Percentiles rank a stretch among this genome's conserved stretches.
These are phyloP conservation scores for Colletotrichum musae DNA, from an alignment of 2,329 filamentous ascomycete species.

Conservation along the genomic window DNA sequence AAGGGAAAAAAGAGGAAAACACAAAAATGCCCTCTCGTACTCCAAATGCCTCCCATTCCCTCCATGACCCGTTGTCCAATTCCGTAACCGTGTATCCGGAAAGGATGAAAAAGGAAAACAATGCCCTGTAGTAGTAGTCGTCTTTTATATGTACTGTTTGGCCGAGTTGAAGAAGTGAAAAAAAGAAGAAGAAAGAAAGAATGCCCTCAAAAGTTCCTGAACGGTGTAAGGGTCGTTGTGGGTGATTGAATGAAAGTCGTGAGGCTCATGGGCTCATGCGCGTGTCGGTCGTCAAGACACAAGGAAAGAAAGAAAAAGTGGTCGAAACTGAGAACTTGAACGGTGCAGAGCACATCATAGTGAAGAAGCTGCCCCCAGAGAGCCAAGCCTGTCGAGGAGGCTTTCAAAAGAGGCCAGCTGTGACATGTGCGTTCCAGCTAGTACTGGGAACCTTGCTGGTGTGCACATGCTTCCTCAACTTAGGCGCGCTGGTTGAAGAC, in stretches of 20 bases:
- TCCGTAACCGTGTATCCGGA: conserved; percentile 37
- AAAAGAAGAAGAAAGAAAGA: conserved; percentile 14
- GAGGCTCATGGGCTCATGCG: conserved; percentile 3
- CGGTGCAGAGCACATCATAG: conserved; percentile 5
- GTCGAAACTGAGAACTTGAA: background rate
- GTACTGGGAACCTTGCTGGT: conserved; percentile 7
- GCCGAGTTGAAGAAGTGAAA: conserved; percentile 23
- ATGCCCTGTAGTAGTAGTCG: conserved; percentile 16
- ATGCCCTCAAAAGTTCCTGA: conserved; percentile 9
- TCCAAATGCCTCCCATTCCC: conserved; percentile 12
- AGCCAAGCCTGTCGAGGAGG: conserved; percentile 1
- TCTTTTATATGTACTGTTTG: conserved; percentile 30
- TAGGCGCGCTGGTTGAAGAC: conserved; percentile 31
- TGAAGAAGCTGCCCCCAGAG: conserved; percentile 1
- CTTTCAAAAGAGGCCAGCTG: background rate
- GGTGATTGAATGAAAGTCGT: background rate
- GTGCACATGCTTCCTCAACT: background rate
- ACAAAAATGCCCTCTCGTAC: conserved; percentile 26
- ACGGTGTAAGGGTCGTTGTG: background rate
- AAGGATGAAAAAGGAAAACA: conserved; percentile 29
- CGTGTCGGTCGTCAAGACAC: conserved; percentile 2
- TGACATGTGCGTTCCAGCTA: background rate
- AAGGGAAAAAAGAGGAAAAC: too few species aligned
- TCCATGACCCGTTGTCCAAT: conserved; percentile 34
- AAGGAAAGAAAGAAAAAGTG: conserved; percentile 9